These are phyloP conservation scores for Quercus rubra DNA, from an alignment of 306 rosid genomes.

Conservation along the genomic window DNA sequence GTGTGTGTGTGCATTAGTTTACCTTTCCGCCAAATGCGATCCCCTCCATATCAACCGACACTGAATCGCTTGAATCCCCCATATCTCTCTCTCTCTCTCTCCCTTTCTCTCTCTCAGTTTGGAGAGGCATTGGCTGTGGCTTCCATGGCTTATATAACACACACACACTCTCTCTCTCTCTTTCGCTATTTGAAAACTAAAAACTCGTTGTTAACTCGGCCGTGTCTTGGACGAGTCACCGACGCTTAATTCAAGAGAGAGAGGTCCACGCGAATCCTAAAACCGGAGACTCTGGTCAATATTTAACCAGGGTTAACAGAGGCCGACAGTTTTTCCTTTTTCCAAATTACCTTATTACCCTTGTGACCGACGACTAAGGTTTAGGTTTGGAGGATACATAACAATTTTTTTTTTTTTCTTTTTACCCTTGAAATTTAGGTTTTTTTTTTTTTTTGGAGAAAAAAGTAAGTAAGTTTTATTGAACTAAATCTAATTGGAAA, in stretches of 20 bases:
- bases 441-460: no score
- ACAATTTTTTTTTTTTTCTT: neutral
- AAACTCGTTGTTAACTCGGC: slow-evolving; percentile 41
- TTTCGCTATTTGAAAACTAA: neutral
- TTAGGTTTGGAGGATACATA: no score
- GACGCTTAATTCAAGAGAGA: slow-evolving; percentile 54
- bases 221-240: slow-evolving; percentile 88
- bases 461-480: no score
- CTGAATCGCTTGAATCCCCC: slow-evolving; percentile 84
- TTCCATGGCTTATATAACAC: slow-evolving; percentile 36
- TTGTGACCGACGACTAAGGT: neutral
- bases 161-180: neutral
- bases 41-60: slow-evolving; percentile 82
- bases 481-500: no score
- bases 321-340: slow-evolving; percentile 52
- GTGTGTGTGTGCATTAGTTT: neutral
- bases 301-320: slow-evolving; percentile 63
- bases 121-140: slow-evolving; percentile 20
- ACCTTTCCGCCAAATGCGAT: slow-evolving; percentile 73
- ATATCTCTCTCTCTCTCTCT: slow-evolving; percentile 19
- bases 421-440: neutral
- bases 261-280: slow-evolving; percentile 49
- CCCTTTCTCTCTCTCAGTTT: slow-evolving; percentile 17
- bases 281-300: slow-evolving; percentile 39
- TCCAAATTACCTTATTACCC: slow-evolving; percentile 16